phyloP scores from a whole-genome alignment of 768 basidiomycete species.

The Phlebiopsis flavidoalba region DNA sequence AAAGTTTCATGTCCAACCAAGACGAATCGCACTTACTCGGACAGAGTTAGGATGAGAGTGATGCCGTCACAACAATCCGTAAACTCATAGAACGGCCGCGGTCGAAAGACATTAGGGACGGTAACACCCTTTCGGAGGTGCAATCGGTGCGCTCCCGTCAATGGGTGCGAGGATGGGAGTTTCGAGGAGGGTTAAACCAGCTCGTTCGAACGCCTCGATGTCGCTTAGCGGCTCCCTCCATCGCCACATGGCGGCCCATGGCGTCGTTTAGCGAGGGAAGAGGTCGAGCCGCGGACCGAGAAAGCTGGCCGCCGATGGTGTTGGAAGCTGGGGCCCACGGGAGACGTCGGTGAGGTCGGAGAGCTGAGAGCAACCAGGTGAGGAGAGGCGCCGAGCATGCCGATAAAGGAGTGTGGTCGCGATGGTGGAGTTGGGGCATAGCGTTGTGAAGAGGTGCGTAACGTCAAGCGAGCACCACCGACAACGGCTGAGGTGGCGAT shows the following conservation, averaged over 20 bases:
- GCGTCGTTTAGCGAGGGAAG: slow-evolving; percentile 15
- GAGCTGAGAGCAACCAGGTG: slow-evolving; percentile 38
- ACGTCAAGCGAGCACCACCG: slow-evolving; percentile 78
- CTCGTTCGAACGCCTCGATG: slow-evolving; percentile 59
- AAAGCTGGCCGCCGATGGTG: slow-evolving; percentile 12
- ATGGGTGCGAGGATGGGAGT: slow-evolving; percentile 33
- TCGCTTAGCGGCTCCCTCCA: slow-evolving; percentile 22
- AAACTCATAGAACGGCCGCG: slow-evolving; percentile 83
- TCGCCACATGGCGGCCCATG: slow-evolving; percentile 6
- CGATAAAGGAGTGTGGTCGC: slow-evolving; percentile 89
- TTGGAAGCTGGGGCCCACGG: slow-evolving; percentile 16
- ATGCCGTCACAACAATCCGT: slow-evolving; percentile 91
- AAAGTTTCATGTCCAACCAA: slow-evolving; percentile 2
- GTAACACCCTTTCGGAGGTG: slow-evolving; percentile 43
- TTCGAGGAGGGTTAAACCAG: slow-evolving; percentile 49
- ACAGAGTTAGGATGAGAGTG: slow-evolving; percentile 91
- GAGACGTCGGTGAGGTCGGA: slow-evolving; percentile 8
- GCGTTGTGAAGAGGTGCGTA: slow-evolving; percentile 92
- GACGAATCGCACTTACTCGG: slow-evolving; percentile 47
- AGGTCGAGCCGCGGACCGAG: slow-evolving; percentile 12
- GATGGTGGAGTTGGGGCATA: slow-evolving; percentile 86
- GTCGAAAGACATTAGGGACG: slow-evolving; percentile 43
- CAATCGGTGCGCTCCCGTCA: slow-evolving; percentile 27
- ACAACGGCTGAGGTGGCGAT: slow-evolving; percentile 66
- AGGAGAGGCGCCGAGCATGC: slow-evolving; percentile 76